These are phyloP conservation scores for Amanita phalloides DNA, from an alignment of 768 basidiomycete species.

Conservation along the genomic window DNA sequence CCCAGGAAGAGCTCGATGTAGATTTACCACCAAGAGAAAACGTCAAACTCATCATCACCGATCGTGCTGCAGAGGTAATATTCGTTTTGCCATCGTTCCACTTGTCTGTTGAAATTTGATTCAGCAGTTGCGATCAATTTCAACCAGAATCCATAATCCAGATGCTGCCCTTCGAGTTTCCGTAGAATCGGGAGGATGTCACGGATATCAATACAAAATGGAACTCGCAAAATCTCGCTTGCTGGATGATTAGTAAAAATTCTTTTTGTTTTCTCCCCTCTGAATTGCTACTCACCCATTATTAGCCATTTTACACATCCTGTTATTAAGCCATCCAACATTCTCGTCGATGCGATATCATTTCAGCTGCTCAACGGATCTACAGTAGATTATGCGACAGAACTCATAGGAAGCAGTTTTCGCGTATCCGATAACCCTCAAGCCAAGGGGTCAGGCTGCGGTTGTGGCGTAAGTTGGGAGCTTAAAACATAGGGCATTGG, in stretches of 20 bases:
- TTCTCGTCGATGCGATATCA: conserved; percentile 82
- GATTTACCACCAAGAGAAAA: conserved; percentile 44
- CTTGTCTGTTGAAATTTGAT: neutral
- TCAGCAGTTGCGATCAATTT: conserved; percentile 72
- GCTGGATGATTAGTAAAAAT: conserved; percentile 78
- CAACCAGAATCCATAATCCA: conserved; percentile 49
- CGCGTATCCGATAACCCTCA: conserved; percentile 78
- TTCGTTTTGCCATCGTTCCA: conserved; percentile 8
- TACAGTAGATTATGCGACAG: conserved; percentile 84
- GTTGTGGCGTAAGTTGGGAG: conserved; percentile 96
- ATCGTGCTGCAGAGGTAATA: conserved; percentile 64
- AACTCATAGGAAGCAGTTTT: conserved; percentile 92
- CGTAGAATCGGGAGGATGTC: conserved; percentile 93
- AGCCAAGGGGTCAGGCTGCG: conserved; percentile 83
- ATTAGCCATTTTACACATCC: conserved; percentile 66
- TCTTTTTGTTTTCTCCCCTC: neutral
- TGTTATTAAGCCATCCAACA: conserved; percentile 55
- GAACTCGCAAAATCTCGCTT: conserved; percentile 53
- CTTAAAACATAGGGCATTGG: conserved; percentile 35
- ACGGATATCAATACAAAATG: conserved; percentile 96
- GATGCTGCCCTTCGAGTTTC: conserved; percentile 66
- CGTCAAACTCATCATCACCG: conserved; percentile 50
- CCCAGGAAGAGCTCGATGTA: conserved; percentile 53
- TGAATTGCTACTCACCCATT: conserved; percentile 3
- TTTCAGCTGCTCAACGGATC: conserved; percentile 79